These are phyloP conservation scores for Mitragyna speciosa DNA, from an alignment of 257 asterid species.

Conservation along the genomic window DNA sequence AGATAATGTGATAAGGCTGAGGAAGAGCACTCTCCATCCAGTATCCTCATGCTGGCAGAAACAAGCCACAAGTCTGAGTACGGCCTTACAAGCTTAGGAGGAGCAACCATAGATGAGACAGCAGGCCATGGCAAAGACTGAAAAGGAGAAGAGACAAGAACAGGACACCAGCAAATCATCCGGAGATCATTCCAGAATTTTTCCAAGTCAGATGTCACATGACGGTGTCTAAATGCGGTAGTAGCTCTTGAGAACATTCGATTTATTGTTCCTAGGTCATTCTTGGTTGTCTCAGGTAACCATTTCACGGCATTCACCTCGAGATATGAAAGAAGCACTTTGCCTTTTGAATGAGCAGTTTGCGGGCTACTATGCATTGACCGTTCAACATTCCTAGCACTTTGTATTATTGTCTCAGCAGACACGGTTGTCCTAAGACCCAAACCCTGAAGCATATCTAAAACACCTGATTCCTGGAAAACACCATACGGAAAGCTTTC, in stretches of 20 bases:
- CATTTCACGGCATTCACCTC: constrained; percentile 88
- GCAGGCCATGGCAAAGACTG: constrained; percentile 86
- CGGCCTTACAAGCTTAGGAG: constrained; percentile 88
- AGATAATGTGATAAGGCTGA: constrained; percentile 75
- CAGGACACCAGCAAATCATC: constrained; percentile 96
- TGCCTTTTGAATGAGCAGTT: constrained; percentile 69
- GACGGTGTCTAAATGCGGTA: constrained; percentile 63
- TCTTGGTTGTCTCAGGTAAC: constrained; percentile 57
- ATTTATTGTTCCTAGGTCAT: constrained; percentile 55
- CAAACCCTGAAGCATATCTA: constrained; percentile 85
- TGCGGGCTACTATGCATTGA: constrained; percentile 61
- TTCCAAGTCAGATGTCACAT: constrained; percentile 64
- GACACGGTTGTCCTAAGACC: constrained; percentile 88
- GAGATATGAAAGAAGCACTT: constrained; percentile 81
- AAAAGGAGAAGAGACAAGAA: constrained; percentile 69
- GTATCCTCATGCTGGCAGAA: constrained; percentile 95
- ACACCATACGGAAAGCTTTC: constrained; percentile 73
- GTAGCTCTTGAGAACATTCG: constrained; percentile 73
- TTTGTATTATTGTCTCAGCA: constrained; percentile 67
- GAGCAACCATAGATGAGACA: constrained; percentile 81
- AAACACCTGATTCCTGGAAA: constrained; percentile 59
- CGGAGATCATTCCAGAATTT: constrained; percentile 92
- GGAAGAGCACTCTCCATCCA: constrained; percentile 93
- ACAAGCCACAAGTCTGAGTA: constrained; percentile 87
- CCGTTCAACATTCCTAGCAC: constrained; percentile 80